Percentiles rank a stretch among this genome's conserved stretches.
Conservation (phyloP, 768 basidiomycete genomes). For the Pulveroboletus sp. region DNA sequence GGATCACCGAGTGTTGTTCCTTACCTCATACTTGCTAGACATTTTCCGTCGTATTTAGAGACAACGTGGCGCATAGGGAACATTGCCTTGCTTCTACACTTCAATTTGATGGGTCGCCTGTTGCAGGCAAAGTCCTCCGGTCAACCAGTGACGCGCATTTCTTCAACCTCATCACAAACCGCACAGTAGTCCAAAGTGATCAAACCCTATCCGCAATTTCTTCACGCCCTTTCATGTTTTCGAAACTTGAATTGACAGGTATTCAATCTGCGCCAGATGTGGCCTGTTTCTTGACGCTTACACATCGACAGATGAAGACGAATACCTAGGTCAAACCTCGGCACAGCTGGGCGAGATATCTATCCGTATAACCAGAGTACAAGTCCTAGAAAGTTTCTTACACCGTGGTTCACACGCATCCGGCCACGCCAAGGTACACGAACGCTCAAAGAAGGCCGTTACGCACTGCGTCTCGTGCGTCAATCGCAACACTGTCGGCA, state of each 20-base stretch:
- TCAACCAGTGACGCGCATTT: not conserved
- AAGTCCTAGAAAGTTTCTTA: accelerated
- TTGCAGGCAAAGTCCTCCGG: conserved; percentile 8
- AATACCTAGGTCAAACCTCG: conserved; percentile 15
- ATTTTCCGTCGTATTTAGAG: conserved; percentile 26
- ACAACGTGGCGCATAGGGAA: conserved; percentile 4
- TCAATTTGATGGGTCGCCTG: conserved; percentile 19
- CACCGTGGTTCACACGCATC: not conserved
- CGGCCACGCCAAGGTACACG: conserved; percentile 24
- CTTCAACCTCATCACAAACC: not conserved
- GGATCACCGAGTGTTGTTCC: not conserved
- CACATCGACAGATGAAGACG: conserved; percentile 24
- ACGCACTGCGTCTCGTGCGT: conserved; percentile 29
- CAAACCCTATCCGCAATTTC: conserved; percentile 13
- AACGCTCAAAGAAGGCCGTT: conserved; percentile 31
- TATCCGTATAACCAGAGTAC: conserved; percentile 8
- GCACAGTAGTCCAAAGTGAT: conserved; percentile 2
- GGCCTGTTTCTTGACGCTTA: conserved; percentile 3
- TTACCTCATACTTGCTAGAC: conserved; percentile 12
- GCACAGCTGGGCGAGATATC: conserved; percentile 21
- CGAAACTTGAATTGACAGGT: conserved; percentile 30
- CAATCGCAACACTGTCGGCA: not conserved
- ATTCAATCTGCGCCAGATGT: not conserved
- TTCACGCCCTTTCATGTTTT: conserved; percentile 22
- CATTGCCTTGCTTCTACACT: conserved; percentile 6